Percentiles rank a stretch among this genome's conserved stretches.
phyloP scores from a whole-genome alignment of 805 yeast genomes.

The Blastobotrys muscicola region DNA sequence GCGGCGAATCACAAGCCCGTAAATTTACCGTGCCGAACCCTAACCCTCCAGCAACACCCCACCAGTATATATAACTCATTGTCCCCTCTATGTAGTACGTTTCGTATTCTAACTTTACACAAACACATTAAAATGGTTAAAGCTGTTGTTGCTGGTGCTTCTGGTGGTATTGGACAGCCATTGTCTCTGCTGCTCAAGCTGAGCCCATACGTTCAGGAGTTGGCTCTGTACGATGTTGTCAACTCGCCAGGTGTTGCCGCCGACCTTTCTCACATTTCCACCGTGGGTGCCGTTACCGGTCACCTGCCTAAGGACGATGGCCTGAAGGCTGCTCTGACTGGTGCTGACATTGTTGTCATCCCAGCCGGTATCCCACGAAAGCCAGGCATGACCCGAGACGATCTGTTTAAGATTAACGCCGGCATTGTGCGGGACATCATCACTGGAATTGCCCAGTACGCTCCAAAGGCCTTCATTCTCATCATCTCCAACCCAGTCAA shows the following conservation, averaged over 20 bases:
- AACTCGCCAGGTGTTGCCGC: slow-evolving; percentile 81
- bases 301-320: slow-evolving; percentile 58
- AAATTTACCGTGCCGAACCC: no score
- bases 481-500: slow-evolving; percentile 91
- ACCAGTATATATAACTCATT: no score
- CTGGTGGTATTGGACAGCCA: slow-evolving; percentile 94
- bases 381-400: slow-evolving; percentile 93
- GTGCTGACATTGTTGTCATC: slow-evolving; percentile 77
- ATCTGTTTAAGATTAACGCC: slow-evolving; percentile 75
- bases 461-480: slow-evolving; percentile 69
- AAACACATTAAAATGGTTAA: slow-evolving; percentile 18
- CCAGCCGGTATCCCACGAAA: slow-evolving; percentile 93
- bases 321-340: slow-evolving; percentile 58
- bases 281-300: slow-evolving; percentile 51
- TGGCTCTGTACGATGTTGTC: slow-evolving; percentile 79
- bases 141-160: slow-evolving; percentile 68
- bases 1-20: no score
- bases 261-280: slow-evolving; percentile 75
- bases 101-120: not conserved
- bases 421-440: slow-evolving; percentile 68
- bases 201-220: slow-evolving; percentile 49
- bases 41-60: no score
- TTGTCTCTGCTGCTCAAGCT: slow-evolving; percentile 72
- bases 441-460: slow-evolving; percentile 57
- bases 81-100: no score